Base-by-base conservation (phyloP, 345 rosid species). In the Hevea brasiliensis region DNA sequence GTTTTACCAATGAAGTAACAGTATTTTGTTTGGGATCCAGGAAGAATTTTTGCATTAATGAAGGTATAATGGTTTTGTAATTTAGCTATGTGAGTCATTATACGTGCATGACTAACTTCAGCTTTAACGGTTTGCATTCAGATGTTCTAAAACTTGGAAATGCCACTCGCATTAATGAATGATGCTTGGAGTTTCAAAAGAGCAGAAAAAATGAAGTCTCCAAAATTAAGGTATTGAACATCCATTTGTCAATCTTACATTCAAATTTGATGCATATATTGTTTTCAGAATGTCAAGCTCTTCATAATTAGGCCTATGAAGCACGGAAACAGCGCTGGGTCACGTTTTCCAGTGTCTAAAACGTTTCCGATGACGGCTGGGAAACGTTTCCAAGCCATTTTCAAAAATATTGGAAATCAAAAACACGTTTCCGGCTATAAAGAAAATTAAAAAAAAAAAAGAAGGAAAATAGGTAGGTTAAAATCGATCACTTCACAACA, bases 131-230 rank as follows among this genome's bases (percentile, higher is more conserved):
- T 75, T 76, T 77, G 71, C 23, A 23, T 76, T 74, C 86, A 91
- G 98, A 87, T 81, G 93, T 94, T 76, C 76, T 87, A 66, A 88
- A 78, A 81, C 92, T 89, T 65, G 89, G 89, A 58, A 90, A 66
- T 83, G 78, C 87, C 50, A 70, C 81, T 17, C 84, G 77, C 63
- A 90, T 94, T 69, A 94, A 89, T 50, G 98, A 94, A 79, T 80
- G 84, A 61, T 94, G 98, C 86, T 80, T 92, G 85, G 95, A 94
- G 78, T 85, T 94, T 82, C 97, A 92, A 79, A 88, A 86, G 79
- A 85, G 73, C 63, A 89, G 78, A 88, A 89, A 82, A 65, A 71
- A 77, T 59, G 81, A 81, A 72, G 81, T 80, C 69, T 82, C 90
- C 77, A 92, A 89, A 85, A 84, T 77, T 57, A 89, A 86, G 98